Base-by-base conservation (phyloP, 805 yeast species). In the Kodamaea kaohsiungensis region DNA sequence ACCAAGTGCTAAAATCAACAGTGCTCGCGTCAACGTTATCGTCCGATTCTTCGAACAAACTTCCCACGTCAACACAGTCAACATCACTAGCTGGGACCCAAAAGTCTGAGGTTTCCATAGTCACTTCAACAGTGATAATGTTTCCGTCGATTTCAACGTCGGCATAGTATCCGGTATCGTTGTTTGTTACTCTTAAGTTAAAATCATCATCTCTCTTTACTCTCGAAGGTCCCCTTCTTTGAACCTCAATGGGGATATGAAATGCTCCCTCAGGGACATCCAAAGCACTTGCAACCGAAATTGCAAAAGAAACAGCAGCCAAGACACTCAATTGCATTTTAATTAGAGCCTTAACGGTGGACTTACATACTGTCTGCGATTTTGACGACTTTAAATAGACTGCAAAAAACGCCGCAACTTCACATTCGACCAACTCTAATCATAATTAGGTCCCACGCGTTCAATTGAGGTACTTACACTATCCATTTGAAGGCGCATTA, bases 21-120 rank as follows among this genome's bases (percentile, higher is more conserved):
- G 49, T 52, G 25, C 46, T 16, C 3, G 51, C 53, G 8, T 46
- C 42, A 3, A 55, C 53, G 7, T 39, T 22, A 22, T 42, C 45
- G 5, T 30, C 35, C 10, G 35, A 30, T 5, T 30, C 10, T 9
- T 30, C 35, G 8, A 30, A 12, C 12, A 30, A 8, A 2, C 8
- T 30, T 30, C 35, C 35, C 13, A 30, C 3, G 13, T 30, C 39
- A 56, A 49, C 1, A 51, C 68, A 65, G 8, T 61, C 57, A 2
- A 65, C 59, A 52, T 63, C 64, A 18, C 56, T 48, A 10, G 55
- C 30, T 30, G 55, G 56, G n/a, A 87, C 81, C 89, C 89, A 87
- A 15, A 88, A 68, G 65, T 88, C 92, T 0, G 88, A 79, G 0
- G 91, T 86, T 2, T 92, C 93, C 1, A 92, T 88, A 62, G 88